These are phyloP conservation scores for Podochytrium sp. DNA, from an alignment of 192 early-diverging fungal species.

Conservation along the genomic window DNA sequence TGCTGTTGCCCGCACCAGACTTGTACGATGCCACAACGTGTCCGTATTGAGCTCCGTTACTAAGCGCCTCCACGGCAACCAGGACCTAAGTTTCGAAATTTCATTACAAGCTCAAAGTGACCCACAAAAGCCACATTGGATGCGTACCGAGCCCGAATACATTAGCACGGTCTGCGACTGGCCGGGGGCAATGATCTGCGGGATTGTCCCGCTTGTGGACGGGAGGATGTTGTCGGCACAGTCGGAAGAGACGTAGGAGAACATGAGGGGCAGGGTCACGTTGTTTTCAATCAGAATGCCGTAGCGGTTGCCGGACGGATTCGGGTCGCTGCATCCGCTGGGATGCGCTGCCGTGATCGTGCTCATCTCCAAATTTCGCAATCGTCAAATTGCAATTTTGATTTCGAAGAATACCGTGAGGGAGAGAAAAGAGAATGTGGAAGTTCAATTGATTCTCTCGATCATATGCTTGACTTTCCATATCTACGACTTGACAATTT, in stretches of 20 bases:
- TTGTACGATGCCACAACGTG: conserved; percentile 8
- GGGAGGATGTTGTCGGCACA: conserved; percentile 19
- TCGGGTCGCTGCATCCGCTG: conserved; percentile 11
- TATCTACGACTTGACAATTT: conserved; percentile 1
- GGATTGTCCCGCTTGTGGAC: neutral
- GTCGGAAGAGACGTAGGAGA: neutral
- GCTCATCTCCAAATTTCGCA: too few species aligned
- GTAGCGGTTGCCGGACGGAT: neutral
- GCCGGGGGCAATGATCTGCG: conserved; percentile 10
- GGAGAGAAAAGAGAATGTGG: too few species aligned
- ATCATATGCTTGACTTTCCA: too few species aligned
- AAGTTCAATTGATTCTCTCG: too few species aligned
- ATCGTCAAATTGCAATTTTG: too few species aligned
- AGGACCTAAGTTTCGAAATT: conserved; percentile 1
- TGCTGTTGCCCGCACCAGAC: neutral
- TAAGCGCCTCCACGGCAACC: conserved; percentile 17
- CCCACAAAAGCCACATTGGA: neutral
- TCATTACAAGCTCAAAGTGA: neutral
- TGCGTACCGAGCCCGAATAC: conserved; percentile 11
- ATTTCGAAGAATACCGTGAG: too few species aligned
- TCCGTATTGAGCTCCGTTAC: neutral
- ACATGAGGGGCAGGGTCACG: neutral
- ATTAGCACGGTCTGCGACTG: neutral
- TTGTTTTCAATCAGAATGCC: conserved; percentile 1
- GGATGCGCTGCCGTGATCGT: conserved; percentile 4